These are phyloP conservation scores for rapeseed (Brassica napus) DNA, from an alignment of 345 rosid genomes.

Conservation along the genomic window DNA sequence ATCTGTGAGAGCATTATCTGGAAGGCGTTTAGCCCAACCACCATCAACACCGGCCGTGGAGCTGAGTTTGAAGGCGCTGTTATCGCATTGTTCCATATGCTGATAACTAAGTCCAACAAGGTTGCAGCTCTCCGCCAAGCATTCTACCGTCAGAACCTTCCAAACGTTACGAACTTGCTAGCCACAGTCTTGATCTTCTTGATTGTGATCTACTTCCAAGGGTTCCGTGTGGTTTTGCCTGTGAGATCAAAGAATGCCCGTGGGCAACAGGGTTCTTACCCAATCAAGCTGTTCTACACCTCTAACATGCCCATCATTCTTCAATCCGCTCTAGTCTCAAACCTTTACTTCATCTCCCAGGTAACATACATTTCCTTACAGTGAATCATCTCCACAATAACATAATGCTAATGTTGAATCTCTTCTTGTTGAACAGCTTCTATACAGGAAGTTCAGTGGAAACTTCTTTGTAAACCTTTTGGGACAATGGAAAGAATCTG, in stretches of 20 bases:
- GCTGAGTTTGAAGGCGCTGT: constrained; percentile 96
- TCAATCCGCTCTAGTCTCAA: constrained; percentile 83
- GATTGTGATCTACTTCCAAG: constrained; percentile 91
- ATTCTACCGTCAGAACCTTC: constrained; percentile 85
- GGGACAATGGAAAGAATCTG: constrained; percentile 90
- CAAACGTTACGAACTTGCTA: constrained; percentile 81
- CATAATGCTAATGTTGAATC: neutral
- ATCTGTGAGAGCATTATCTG: constrained; percentile 87
- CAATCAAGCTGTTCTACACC: constrained; percentile 85
- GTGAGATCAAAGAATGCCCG: constrained; percentile 94
- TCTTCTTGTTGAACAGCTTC: constrained; percentile 50
- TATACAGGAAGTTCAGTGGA: constrained; percentile 76
- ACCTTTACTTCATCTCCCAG: constrained; percentile 86
- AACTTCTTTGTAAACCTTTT: constrained; percentile 78
- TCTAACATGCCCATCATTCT: constrained; percentile 92
- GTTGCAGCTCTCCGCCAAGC: constrained; percentile 84
- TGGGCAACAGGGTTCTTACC: constrained; percentile 91
- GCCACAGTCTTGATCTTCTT: constrained; percentile 81
- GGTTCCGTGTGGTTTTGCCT: constrained; percentile 86
- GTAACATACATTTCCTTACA: constrained; percentile 34
- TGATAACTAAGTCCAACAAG: constrained; percentile 75
- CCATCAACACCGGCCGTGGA: constrained; percentile 85
- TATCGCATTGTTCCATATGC: constrained; percentile 76
- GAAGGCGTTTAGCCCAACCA: constrained; percentile 90
- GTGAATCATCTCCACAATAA: constrained; percentile 7